phyloP scores from a whole-genome alignment of 768 basidiomycete genomes.

The Tulasnella sp. region DNA sequence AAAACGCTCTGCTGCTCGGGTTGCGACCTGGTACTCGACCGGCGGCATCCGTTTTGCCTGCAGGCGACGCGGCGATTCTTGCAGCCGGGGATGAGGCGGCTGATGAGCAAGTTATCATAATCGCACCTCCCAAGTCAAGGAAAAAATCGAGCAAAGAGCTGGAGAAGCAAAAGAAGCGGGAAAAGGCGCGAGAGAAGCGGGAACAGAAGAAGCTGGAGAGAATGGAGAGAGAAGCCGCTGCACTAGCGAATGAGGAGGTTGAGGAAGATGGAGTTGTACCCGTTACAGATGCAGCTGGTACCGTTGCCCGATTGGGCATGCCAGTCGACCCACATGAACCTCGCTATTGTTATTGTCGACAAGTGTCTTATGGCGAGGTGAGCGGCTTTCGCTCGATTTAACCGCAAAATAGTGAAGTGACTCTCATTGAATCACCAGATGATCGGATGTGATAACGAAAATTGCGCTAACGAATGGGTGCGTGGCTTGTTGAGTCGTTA shows the following conservation, averaged over 20 bases:
- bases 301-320: background rate
- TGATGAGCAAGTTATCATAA: background rate
- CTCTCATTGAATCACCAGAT: slow-evolving; percentile 15
- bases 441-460: slow-evolving; percentile 29
- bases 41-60: background rate
- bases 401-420: background rate
- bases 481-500: background rate
- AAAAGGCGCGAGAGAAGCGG: slow-evolving; percentile 12
- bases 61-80: slow-evolving; percentile 9
- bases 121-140: background rate
- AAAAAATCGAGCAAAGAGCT: background rate
- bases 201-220: background rate
- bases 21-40: slow-evolving; percentile 44
- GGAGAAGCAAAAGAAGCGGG: background rate
- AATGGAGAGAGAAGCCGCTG: slow-evolving; percentile 4
- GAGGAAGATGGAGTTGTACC: slow-evolving; percentile 4
- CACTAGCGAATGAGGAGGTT: background rate
- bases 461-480: slow-evolving; percentile 29
- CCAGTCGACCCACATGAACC: slow-evolving; percentile 28
- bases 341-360: slow-evolving; percentile 29
- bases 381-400: background rate
- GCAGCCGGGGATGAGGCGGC: slow-evolving; percentile 16
- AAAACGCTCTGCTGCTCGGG: slow-evolving; percentile 47
- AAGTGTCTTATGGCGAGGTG: slow-evolving; percentile 28
- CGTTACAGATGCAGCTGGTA: background rate